These are phyloP conservation scores for Protomyces inouyei DNA, from an alignment of 1,139 yeast genomes.

Conservation along the genomic window DNA sequence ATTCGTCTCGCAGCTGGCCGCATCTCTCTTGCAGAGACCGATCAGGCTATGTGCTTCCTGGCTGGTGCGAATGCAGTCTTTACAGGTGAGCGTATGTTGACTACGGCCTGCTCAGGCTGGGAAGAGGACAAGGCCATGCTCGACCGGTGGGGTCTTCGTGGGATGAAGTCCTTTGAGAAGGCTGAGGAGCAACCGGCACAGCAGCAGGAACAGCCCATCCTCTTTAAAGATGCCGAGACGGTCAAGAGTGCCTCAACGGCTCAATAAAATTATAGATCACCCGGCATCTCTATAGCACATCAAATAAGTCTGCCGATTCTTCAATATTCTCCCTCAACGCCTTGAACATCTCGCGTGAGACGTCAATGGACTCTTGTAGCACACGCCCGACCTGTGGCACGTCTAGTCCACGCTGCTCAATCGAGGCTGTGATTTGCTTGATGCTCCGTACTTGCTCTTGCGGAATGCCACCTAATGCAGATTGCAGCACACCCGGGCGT, in stretches of 20 bases:
- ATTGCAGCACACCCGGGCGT: conserved; percentile 11
- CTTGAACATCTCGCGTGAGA: conserved; percentile 12
- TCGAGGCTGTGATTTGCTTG: not conserved
- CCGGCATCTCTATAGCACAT: not conserved
- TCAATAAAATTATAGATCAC: not conserved
- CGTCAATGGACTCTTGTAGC: conserved; percentile 13
- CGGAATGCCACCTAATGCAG: not conserved
- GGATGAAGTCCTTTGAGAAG: conserved; percentile 54
- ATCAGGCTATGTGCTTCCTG: conserved; percentile 69
- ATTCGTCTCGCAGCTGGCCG: conserved; percentile 77
- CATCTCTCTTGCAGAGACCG: conserved; percentile 72
- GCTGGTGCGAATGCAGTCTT: conserved; percentile 77
- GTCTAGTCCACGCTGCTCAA: conserved; percentile 8
- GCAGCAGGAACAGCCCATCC: not conserved
- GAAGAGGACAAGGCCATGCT: conserved; percentile 71
- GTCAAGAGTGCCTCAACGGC: conserved; percentile 4
- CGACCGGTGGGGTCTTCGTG: conserved; percentile 63
- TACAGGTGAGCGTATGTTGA: conserved; percentile 75
- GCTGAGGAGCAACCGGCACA: not conserved
- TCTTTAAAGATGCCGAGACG: conserved; percentile 16
- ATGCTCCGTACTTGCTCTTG: not conserved
- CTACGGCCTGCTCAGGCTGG: conserved; percentile 83
- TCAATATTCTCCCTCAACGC: conserved; percentile 16
- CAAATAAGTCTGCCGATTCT: conserved; percentile 14
- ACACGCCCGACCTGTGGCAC: conserved; percentile 5